Conservation (phyloP, 1,284 basidiomycete species). For the Puccinia triticina region DNA sequence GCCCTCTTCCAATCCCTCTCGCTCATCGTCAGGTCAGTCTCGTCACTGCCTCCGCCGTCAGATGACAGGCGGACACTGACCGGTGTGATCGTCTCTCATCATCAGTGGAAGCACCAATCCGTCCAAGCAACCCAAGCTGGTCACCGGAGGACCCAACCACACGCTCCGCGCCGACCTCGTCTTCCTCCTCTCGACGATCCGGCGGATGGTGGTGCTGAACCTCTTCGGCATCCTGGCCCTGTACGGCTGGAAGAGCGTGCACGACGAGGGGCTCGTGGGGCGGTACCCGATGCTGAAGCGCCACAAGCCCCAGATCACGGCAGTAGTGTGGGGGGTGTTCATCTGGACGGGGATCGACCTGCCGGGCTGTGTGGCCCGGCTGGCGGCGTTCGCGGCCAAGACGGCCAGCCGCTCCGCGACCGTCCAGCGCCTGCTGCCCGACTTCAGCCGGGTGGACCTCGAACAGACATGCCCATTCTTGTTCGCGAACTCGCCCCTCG, state of each 20-base stretch:
- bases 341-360: slow-evolving; percentile 20
- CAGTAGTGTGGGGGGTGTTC: not conserved
- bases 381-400: not conserved
- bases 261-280: not conserved
- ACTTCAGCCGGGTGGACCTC: not conserved
- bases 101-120: slow-evolving; percentile 3
- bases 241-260: not conserved
- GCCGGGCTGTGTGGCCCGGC: not conserved
- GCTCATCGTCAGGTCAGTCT: not conserved
- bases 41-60: not conserved
- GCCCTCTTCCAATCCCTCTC: not conserved
- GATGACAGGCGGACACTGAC: not conserved
- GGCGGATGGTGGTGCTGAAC: slow-evolving; percentile 52
- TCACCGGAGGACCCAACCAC: not conserved
- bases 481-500: not conserved
- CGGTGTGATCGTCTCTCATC: not conserved
- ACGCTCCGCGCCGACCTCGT: slow-evolving; percentile 49
- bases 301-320: not conserved
- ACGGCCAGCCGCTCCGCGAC: too few relatives aligned
- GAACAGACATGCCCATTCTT: not conserved
- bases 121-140: not conserved
- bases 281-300: not conserved
- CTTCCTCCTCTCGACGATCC: slow-evolving; percentile 31
- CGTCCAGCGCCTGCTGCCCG: not conserved
- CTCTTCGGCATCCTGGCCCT: slow-evolving; percentile 52